phyloP scores from a whole-genome alignment of 2,329 filamentous ascomycete genomes.

The Penicillium corylophilum region DNA sequence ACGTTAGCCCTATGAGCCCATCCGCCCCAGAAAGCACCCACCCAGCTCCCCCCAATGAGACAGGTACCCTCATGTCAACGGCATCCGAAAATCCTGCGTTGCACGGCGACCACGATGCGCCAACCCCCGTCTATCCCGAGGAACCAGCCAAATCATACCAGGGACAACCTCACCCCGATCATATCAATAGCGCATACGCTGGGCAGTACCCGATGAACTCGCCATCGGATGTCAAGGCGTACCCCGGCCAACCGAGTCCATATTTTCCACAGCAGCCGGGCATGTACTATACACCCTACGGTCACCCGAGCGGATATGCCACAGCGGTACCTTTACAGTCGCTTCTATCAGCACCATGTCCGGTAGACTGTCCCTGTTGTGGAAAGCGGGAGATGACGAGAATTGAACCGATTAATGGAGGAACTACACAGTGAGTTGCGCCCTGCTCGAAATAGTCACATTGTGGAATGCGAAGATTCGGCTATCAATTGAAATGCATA shows the following conservation, averaged over 20 bases:
- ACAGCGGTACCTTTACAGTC: slow-evolving; percentile 25
- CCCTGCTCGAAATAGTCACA: neutral
- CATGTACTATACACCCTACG: slow-evolving; percentile 16
- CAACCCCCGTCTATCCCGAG: slow-evolving; percentile 1
- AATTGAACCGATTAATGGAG: slow-evolving; percentile 21
- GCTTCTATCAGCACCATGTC: slow-evolving; percentile 36
- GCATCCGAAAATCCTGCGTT: slow-evolving; percentile 1
- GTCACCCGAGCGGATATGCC: slow-evolving; percentile 25
- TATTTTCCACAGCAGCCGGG: slow-evolving; percentile 3
- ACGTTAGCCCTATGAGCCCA: neutral
- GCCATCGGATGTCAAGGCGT: slow-evolving; percentile 13
- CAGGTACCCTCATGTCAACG: neutral
- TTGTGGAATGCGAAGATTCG: neutral
- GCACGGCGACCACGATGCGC: slow-evolving; percentile 1
- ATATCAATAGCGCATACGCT: neutral
- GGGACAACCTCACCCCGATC: slow-evolving; percentile 2
- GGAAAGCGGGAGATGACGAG: slow-evolving; percentile 38
- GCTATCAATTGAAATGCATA: neutral
- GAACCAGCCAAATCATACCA: slow-evolving; percentile 2
- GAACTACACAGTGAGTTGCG: slow-evolving; percentile 31
- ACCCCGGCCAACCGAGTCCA: slow-evolving; percentile 16
- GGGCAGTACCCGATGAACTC: slow-evolving; percentile 4
- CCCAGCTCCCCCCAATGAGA: neutral
- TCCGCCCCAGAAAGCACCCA: neutral
- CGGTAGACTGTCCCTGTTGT: slow-evolving; percentile 51